Base-by-base conservation (phyloP, 768 basidiomycete genomes). In the Russula abietina region DNA sequence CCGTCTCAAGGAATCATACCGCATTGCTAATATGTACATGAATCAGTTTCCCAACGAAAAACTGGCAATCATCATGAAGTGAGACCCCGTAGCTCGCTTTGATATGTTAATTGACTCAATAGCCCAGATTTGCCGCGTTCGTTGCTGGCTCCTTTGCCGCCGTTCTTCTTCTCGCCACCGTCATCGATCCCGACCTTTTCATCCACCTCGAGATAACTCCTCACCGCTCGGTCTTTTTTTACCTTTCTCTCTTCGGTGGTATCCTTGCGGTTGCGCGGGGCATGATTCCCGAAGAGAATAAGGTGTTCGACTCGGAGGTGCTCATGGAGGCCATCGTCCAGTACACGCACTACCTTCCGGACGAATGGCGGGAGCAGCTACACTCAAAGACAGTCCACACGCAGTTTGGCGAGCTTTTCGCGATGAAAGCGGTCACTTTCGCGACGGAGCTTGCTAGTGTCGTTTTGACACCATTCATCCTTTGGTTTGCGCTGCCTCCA, bases 1-100 rank as follows among this genome's bases (percentile, higher is more conserved):
- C 52, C 80, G 97, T 56, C 78, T 98, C 52, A 87, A 93, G 66
- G 86, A 91, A 70, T 93, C 91, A 60, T 93, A 95, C 68, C 93
- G 92, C 0, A 76, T 86, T 11, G 91, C 97, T 12, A 93, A 88
- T 72, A 89, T 93, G 80, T 99, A 98, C 72, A 93, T 98, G 65
- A 92, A 93, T 26, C 97, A 98, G 71, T 99, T 97, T 71, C 97
- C 97, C 0, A 98, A 98, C 69, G 94, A 94, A 70, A 90, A 95
- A 70, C 78, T 93, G 22, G 88, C 93, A 0, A 75, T 97, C 38
- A 79, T 94, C 65, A 91, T 95, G 83, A 85, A 93, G 94, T 95
- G 69, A 43, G 86, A 72, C 36, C 2, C 12, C 39, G 57, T 36
- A 30, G 33, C n/a, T n/a, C 26, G 41, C 28, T 67, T 38, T 17